phyloP scores from a whole-genome alignment of 2,329 filamentous ascomycete species.

The Phialemonium atrogriseum region DNA sequence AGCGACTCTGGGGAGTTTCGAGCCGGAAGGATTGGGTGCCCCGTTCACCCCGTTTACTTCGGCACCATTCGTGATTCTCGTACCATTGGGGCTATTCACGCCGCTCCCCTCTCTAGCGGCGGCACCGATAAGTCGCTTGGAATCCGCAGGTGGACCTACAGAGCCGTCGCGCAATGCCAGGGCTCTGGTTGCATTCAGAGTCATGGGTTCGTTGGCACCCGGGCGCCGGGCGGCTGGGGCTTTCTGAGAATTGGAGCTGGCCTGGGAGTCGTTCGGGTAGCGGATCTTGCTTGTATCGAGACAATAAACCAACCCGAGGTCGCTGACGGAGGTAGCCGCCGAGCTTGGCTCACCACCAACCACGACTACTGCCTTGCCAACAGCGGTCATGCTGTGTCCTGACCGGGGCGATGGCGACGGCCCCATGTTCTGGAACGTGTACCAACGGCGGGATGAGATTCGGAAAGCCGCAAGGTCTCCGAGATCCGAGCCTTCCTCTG shows the following conservation, averaged over 20 bases:
- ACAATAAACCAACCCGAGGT: constrained; percentile 83
- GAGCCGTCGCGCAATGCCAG: constrained; percentile 42
- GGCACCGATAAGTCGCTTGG: constrained; percentile 38
- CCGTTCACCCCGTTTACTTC: constrained; percentile 23
- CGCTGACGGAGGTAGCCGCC: constrained; percentile 68
- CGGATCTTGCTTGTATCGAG: constrained; percentile 94
- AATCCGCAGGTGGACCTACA: constrained; percentile 39
- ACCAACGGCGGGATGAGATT: constrained; percentile 80
- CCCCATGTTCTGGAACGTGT: constrained; percentile 99
- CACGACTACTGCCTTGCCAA: constrained; percentile 86
- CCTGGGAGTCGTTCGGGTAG: constrained; percentile 71
- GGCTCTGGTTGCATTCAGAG: constrained; percentile 23
- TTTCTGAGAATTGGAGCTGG: constrained; percentile 15
- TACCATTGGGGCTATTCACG: constrained; percentile 32
- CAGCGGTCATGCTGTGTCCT: constrained; percentile 95
- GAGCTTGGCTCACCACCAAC: constrained; percentile 92
- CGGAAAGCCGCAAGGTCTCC: constrained; percentile 81
- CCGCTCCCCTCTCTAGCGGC: constrained; percentile 23
- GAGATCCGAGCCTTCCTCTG: constrained; percentile 84
- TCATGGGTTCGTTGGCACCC: constrained; percentile 20
- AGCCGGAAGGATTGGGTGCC: constrained; percentile 19
- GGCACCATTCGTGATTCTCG: constrained; percentile 28
- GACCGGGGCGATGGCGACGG: constrained; percentile 88
- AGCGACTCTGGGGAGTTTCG: constrained; percentile 31
- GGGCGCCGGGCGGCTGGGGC: constrained; percentile 18